phyloP scores from a whole-genome alignment of 2,329 filamentous ascomycete species.

The Macrophomina tecta region DNA sequence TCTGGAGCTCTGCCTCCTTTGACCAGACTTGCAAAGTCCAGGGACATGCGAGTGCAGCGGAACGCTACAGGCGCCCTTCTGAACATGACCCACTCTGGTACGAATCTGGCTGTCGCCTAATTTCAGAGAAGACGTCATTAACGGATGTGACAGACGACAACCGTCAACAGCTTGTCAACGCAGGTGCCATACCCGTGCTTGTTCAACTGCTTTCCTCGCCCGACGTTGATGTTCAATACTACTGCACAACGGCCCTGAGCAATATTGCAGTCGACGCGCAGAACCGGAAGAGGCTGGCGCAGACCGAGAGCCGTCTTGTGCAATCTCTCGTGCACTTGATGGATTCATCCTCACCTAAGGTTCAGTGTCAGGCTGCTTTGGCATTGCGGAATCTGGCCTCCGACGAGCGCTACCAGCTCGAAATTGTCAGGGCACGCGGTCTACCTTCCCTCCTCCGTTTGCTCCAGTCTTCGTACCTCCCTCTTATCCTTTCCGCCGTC shows the following conservation, averaged over 20 bases:
- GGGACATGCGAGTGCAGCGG: slow-evolving; percentile 97
- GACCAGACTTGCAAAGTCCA: slow-evolving; percentile 91
- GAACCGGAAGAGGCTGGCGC: slow-evolving; percentile 88
- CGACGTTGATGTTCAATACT: slow-evolving; percentile 98
- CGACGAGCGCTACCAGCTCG: slow-evolving; percentile 97
- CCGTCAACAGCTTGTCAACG: slow-evolving; percentile 94
- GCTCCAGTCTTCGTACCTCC: slow-evolving; percentile 92
- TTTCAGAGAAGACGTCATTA: slow-evolving; percentile 29
- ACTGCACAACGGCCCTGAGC: slow-evolving; percentile 97
- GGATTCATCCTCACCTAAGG: slow-evolving; percentile 96
- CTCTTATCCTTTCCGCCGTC: slow-evolving; percentile 93
- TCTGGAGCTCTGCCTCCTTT: slow-evolving; percentile 91
- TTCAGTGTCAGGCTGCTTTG: slow-evolving; percentile 95
- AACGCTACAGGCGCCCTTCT: slow-evolving; percentile 95
- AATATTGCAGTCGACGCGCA: slow-evolving; percentile 95
- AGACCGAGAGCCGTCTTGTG: slow-evolving; percentile 88
- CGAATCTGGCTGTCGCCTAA: slow-evolving; percentile 35
- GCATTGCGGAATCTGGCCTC: slow-evolving; percentile 94
- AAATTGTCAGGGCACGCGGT: slow-evolving; percentile 90
- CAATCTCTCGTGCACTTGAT: slow-evolving; percentile 94
- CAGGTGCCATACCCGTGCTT: slow-evolving; percentile 95
- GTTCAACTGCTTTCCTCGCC: slow-evolving; percentile 91
- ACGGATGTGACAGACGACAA: slow-evolving; percentile 76
- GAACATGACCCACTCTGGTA: slow-evolving; percentile 99
- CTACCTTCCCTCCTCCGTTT: slow-evolving; percentile 85